Evolutionary conservation across 1,284 basidiomycete genomes (phyloP).

Genomic region (Gastroboletus turbinatus): DNA sequence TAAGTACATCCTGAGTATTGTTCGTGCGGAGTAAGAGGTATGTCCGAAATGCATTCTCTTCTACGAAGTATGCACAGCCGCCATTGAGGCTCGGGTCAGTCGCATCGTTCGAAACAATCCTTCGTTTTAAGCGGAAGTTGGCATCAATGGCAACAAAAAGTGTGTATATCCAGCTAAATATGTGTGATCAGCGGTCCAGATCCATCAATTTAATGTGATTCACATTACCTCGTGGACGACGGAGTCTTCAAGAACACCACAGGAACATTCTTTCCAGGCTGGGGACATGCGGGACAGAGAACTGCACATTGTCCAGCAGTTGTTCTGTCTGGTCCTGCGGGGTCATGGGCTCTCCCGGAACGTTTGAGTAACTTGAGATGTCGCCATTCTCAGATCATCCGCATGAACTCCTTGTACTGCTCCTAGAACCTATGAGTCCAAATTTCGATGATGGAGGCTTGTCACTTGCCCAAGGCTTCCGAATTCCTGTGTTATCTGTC

Average conservation of each 20-base stretch:
- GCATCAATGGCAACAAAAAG: background rate
- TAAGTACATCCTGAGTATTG: background rate
- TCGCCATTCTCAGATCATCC: background rate
- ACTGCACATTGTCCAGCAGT: slow-evolving; percentile 13
- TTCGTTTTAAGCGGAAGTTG: background rate
- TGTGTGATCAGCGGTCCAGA: background rate
- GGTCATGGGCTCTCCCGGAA: background rate
- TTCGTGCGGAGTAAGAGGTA: background rate
- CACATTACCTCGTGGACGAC: background rate
- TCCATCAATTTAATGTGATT: no score
- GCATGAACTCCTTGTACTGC: background rate
- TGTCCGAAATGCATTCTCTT: background rate
- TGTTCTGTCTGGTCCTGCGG: background rate
- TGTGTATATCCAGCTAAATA: slow-evolving; percentile 11
- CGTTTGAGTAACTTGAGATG: slow-evolving; percentile 21
- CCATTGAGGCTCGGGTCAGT: background rate
- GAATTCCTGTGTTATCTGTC: background rate
- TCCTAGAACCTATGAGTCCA: background rate
- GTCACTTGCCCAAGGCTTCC: background rate
- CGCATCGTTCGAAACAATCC: background rate
- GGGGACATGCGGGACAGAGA: slow-evolving; percentile 34
- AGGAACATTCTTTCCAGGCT: slow-evolving; percentile 24
- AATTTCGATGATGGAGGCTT: background rate
- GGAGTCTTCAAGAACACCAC: background rate
- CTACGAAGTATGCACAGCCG: background rate